phyloP scores from a whole-genome alignment of 352 stramenopile species.

The Phytophthora hibernalis region DNA sequence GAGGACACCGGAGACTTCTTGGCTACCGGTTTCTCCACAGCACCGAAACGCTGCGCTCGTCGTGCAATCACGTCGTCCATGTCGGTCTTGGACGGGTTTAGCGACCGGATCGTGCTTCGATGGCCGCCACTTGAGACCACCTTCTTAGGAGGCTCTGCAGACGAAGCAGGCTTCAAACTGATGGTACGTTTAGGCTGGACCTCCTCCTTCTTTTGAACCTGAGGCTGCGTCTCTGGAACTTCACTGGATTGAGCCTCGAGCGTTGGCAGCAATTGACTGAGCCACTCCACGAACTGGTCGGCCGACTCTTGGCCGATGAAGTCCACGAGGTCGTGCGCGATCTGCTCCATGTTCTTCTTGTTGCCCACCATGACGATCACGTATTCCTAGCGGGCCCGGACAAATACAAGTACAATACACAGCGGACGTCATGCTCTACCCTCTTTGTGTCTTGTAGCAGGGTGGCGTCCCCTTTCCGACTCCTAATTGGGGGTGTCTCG shows the following conservation, averaged over 20 bases:
- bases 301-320: constrained; percentile 86
- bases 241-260: constrained; percentile 42
- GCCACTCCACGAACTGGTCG: constrained; percentile 76
- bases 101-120: constrained; percentile 59
- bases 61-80: constrained; percentile 66
- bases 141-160: constrained; percentile 41
- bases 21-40: constrained; percentile 43
- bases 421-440: constrained; percentile 38
- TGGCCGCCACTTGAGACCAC: constrained; percentile 52
- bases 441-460: constrained; percentile 30
- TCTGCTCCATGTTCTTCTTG: constrained; percentile 89
- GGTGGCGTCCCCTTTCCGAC: constrained; percentile 27
- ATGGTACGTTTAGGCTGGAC: constrained; percentile 61
- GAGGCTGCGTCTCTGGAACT: constrained; percentile 11
- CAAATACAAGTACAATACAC: constrained; percentile 37
- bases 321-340: constrained; percentile 81
- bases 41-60: constrained; percentile 81
- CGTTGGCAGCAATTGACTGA: constrained; percentile 59
- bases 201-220: constrained; percentile 27
- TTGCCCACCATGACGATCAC: constrained; percentile 89
- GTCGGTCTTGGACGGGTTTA: constrained; percentile 53
- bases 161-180: constrained; percentile 60
- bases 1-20: constrained; percentile 34
- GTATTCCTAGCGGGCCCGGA: constrained; percentile 66
- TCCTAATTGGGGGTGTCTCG: constrained; percentile 34